A percentile compares a stretch with the other conserved stretches of the same genome.
phyloP scores from a whole-genome alignment of 345 rosid genomes.

The Eucalyptus curtisii region DNA sequence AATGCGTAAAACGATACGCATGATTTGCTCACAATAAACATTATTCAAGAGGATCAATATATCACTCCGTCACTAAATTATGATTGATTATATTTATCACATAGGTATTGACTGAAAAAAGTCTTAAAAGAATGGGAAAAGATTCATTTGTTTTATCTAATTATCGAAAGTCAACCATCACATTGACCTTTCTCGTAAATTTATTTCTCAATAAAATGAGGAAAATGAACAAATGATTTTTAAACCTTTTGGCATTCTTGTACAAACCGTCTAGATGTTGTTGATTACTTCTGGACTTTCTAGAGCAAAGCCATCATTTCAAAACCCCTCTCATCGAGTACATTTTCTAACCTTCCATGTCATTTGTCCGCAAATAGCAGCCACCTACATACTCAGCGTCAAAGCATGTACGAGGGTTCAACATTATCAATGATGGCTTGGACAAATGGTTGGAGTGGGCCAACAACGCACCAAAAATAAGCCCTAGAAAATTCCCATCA shows the following conservation, averaged over 20 bases:
- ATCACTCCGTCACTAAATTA: not conserved
- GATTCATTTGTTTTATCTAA: not conserved
- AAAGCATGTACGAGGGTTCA: too few relatives aligned
- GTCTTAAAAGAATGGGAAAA: too few relatives aligned
- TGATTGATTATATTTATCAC: too few relatives aligned
- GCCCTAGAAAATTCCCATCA: not conserved
- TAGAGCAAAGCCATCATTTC: too few relatives aligned
- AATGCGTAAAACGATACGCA: not conserved
- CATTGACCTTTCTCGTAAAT: not conserved
- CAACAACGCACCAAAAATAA: not conserved
- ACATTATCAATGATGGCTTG: not conserved
- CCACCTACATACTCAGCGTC: not conserved
- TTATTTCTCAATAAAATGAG: too few relatives aligned
- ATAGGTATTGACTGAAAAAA: accelerated
- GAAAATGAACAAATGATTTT: not conserved
- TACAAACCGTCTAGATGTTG: not conserved
- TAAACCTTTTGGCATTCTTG: not conserved
- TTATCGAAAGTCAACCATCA: too few relatives aligned
- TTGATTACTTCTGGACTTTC: not conserved
- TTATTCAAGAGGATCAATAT: too few relatives aligned
- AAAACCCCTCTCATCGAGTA: too few relatives aligned
- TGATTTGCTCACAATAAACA: not conserved
- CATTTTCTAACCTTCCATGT: too few relatives aligned
- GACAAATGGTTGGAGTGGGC: not conserved
- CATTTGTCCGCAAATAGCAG: too few relatives aligned